Conservation (phyloP, 2,329 filamentous ascomycete genomes). For the Aspergillus carbonarius region DNA sequence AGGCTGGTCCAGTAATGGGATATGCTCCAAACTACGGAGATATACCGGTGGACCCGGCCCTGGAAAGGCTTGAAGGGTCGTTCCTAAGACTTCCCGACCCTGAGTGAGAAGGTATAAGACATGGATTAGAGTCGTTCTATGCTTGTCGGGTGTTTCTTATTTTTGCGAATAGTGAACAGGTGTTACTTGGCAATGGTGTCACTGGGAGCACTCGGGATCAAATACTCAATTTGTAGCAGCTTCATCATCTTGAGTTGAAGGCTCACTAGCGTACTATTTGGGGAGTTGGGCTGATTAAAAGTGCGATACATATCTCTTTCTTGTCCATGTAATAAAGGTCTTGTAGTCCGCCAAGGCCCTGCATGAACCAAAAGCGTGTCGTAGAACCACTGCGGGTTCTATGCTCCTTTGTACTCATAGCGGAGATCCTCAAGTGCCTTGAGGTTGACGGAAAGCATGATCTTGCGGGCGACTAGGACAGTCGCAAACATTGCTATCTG, state of each 20-base stretch:
- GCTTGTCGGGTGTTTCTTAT: neutral
- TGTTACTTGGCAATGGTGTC: neutral
- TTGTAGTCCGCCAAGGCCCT: too few relatives aligned
- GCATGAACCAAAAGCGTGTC: neutral
- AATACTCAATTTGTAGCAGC: neutral
- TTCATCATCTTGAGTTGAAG: neutral
- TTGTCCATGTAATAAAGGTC: too few relatives aligned
- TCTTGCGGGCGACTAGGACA: constrained; percentile 31
- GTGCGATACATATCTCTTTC: neutral
- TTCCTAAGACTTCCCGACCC: constrained; percentile 12
- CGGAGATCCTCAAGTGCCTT: constrained; percentile 38
- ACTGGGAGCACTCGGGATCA: neutral
- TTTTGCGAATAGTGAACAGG: neutral
- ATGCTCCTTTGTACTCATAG: constrained; percentile 45
- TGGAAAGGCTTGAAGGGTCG: constrained; percentile 27
- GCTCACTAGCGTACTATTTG: neutral
- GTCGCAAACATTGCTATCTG: constrained; percentile 33
- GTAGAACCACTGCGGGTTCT: constrained; percentile 4
- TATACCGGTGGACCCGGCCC: constrained; percentile 46
- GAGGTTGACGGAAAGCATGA: constrained; percentile 42
- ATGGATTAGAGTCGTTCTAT: neutral
- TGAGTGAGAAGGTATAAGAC: neutral
- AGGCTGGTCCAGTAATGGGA: constrained; percentile 9
- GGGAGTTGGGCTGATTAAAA: neutral
- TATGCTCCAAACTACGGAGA: constrained; percentile 21